Base-by-base conservation (phyloP, 257 asterid genomes). In the Haberlea rhodopensis region DNA sequence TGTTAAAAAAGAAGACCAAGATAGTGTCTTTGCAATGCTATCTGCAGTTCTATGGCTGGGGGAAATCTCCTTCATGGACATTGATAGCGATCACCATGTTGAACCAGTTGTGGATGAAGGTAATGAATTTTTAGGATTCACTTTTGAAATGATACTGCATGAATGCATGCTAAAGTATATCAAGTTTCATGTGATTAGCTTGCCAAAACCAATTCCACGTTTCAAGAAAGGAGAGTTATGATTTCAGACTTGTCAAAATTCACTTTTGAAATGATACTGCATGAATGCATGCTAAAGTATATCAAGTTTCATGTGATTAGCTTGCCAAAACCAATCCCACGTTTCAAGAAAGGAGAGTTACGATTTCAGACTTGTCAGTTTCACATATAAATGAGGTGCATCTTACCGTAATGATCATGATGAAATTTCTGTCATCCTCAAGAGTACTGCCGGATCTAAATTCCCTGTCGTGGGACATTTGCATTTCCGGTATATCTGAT, bases 31-130 rank as follows among this genome's bases (percentile, higher is more conserved):
- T 79, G 89, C 97, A 20, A 86, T 94, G 96, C 76, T 94, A 69
- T 94, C 99, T 77, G 96, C 99, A 66, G 99, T 94, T 19, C 72
- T 94, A 40, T 94, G 99, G 99, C 78, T 94, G 69, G 99, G 99
- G 71, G 80, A 94, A 61, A 71, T 94, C 79, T 77, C 95, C 61
- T 90, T 90, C 76, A 78, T 87, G 20, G 85, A 73, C 53, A 66
- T 83, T 63, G 99, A 94, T 76, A 74, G 82, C 72, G 97, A 94
- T 61, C 83, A 90, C 86, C 99, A 94, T 61, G 99, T 90, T 40
- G 99, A 90, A 63, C 97, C 99, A 7, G 83, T 87, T 60, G 82
- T 75, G 70, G 96, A 90, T 78, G 99, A 94, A 87, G 95, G 99
- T 90, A 69, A 65, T 76, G 21, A 72, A 48, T 34, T 73, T 32